Conservation (phyloP, 2,329 filamentous ascomycete genomes). For the Diaporthe vexans region DNA sequence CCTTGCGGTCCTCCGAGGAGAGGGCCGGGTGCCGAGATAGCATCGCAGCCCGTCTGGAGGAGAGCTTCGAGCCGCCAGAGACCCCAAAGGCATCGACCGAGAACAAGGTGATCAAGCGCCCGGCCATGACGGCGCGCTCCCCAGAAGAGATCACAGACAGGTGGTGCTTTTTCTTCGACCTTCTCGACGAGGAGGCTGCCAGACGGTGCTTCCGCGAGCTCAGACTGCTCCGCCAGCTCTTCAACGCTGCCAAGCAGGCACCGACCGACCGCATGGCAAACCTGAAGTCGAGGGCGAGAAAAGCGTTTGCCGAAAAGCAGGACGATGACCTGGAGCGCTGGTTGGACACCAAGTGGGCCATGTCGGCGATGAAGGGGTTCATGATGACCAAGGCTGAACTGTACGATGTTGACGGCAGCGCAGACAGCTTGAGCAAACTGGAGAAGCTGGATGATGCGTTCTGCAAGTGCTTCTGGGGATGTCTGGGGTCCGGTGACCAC, state of each 20-base stretch:
- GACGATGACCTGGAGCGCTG: slow-evolving; percentile 35
- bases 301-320: slow-evolving; percentile 33
- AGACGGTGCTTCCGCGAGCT: slow-evolving; percentile 37
- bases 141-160: slow-evolving; percentile 36
- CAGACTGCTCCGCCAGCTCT: slow-evolving; percentile 35
- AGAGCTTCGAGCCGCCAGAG: not conserved
- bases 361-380: slow-evolving; percentile 35
- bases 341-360: slow-evolving; percentile 36
- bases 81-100: not conserved
- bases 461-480: slow-evolving; percentile 36
- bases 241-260: slow-evolving; percentile 31
- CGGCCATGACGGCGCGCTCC: slow-evolving; percentile 20
- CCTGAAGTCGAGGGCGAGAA: slow-evolving; percentile 35
- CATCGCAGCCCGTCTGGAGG: slow-evolving; percentile 23
- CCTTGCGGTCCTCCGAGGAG: slow-evolving; percentile 23
- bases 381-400: slow-evolving; percentile 34
- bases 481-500: slow-evolving; percentile 30
- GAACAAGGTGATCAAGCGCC: slow-evolving; percentile 31
- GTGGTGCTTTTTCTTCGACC: slow-evolving; percentile 38
- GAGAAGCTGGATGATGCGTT: slow-evolving; percentile 38
- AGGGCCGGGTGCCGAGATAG: slow-evolving; percentile 7
- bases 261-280: slow-evolving; percentile 29
- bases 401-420: slow-evolving; percentile 21
- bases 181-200: slow-evolving; percentile 36
- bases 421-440: slow-evolving; percentile 21